Percentiles rank a stretch among this genome's conserved stretches.
These are phyloP conservation scores for Pythium rishiriense DNA, from an alignment of 352 stramenopile species.

Conservation along the genomic window DNA sequence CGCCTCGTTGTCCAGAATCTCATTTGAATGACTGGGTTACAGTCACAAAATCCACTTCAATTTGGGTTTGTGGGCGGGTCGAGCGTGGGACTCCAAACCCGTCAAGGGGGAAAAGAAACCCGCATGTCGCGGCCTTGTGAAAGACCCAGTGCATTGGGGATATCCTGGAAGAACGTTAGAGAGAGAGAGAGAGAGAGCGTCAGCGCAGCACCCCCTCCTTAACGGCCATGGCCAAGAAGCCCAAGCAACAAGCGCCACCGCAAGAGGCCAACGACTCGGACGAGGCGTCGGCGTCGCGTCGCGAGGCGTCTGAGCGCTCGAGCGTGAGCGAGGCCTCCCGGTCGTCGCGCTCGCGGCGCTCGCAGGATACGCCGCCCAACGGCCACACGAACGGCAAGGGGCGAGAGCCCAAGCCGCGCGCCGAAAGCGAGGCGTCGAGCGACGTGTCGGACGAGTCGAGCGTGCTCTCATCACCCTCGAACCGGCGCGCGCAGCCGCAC, in stretches of 20 bases:
- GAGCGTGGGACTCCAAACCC: conserved; percentile 25
- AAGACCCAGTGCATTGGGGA: conserved; percentile 1
- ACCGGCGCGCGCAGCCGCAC: conserved; percentile 32
- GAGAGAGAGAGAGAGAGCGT: conserved; percentile 1
- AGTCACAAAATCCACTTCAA: conserved; percentile 22
- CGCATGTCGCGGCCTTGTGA: conserved; percentile 27
- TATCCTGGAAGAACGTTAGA: conserved; percentile 2
- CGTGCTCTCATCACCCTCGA: conserved; percentile 51
- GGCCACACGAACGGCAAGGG: neutral
- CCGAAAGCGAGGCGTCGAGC: conserved; percentile 27
- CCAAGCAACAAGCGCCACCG: conserved; percentile 10
- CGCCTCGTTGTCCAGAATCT: neutral
- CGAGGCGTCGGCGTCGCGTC: neutral
- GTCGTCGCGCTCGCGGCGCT: conserved; percentile 12
- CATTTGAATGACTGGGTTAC: conserved; percentile 17
- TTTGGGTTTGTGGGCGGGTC: conserved; percentile 22
- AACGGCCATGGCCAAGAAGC: conserved; percentile 23
- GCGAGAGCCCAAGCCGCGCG: conserved; percentile 6
- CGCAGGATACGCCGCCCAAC: conserved; percentile 1
- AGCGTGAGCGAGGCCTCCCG: conserved; percentile 24
- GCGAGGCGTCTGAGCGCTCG: conserved; percentile 23
- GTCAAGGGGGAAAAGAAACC: neutral
- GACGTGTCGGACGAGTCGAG: conserved; percentile 63
- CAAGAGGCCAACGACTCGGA: neutral
- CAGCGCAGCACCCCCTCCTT: neutral